These are phyloP conservation scores for Neofusicoccum umdonicola DNA, from an alignment of 2,329 filamentous ascomycete genomes.

Conservation along the genomic window DNA sequence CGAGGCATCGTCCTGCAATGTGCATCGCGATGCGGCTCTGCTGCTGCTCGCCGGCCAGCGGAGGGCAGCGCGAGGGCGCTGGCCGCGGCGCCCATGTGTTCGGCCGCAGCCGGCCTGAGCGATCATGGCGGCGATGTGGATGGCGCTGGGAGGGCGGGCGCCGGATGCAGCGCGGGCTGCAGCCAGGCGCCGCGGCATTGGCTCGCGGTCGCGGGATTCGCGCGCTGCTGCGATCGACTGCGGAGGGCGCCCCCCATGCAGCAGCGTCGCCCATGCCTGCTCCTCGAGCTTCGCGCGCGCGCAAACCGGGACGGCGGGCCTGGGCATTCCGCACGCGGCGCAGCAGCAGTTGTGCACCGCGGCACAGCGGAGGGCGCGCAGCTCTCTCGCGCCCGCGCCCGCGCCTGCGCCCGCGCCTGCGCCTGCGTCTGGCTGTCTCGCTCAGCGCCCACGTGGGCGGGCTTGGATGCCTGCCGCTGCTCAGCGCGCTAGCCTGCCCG, in stretches of 20 bases:
- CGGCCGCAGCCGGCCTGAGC: neutral
- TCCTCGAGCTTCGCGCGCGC: slow-evolving; percentile 10
- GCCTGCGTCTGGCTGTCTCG: neutral
- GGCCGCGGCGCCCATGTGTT: no score
- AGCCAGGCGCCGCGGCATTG: neutral
- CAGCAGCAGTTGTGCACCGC: neutral
- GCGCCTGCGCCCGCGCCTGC: no score
- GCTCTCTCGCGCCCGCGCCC: no score
- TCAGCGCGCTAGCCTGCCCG: neutral
- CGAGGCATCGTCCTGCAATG: neutral
- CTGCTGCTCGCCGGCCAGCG: no score
- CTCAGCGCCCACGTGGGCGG: slow-evolving; percentile 8
- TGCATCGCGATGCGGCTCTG: neutral
- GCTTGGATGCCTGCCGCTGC: slow-evolving; percentile 11
- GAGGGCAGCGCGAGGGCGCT: no score
- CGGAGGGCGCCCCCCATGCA: neutral
- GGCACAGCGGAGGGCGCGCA: neutral
- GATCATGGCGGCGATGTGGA: neutral
- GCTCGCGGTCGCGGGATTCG: slow-evolving; percentile 7
- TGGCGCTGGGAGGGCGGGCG: neutral
- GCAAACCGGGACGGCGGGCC: neutral
- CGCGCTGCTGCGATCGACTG: neutral
- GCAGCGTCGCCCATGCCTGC: neutral
- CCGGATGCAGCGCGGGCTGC: neutral
- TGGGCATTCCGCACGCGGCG: slow-evolving; percentile 1